phyloP scores from a whole-genome alignment of 129 eudicot species.

The Helianthus tuberosus region DNA sequence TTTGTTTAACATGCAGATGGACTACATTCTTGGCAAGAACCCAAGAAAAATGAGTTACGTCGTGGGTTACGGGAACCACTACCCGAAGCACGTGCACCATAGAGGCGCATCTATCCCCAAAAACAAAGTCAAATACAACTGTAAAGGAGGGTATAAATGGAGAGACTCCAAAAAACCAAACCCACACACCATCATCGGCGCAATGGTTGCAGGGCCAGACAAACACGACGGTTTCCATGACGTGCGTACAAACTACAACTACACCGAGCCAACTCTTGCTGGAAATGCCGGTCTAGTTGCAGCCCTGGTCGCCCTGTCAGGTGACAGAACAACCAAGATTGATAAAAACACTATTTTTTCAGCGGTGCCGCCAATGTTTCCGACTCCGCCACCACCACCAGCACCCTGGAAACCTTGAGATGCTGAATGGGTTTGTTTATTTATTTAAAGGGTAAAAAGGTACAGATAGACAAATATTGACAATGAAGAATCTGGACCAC shows the following conservation, averaged over 20 bases:
- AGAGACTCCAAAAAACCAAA: slow-evolving; percentile 68
- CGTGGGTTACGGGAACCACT: slow-evolving; percentile 75
- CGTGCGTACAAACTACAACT: slow-evolving; percentile 81
- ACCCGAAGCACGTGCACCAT: slow-evolving; percentile 88
- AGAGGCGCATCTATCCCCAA: slow-evolving; percentile 93
- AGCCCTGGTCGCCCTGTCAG: slow-evolving; percentile 80
- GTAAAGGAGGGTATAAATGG: slow-evolving; percentile 88
- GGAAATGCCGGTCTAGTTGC: slow-evolving; percentile 91
- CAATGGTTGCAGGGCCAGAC: slow-evolving; percentile 94
- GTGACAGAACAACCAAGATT: slow-evolving; percentile 44
- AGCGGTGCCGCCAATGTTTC: slow-evolving; percentile 81
- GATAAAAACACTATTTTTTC: slow-evolving; percentile 86
- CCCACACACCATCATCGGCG: slow-evolving; percentile 65
- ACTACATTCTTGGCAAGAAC: slow-evolving; percentile 87
- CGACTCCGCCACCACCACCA: slow-evolving; percentile 73
- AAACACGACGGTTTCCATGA: slow-evolving; percentile 71
- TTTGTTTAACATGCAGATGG: slow-evolving; percentile 49
- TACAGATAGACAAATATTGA: background rate
- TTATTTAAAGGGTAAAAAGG: slow-evolving; percentile 19
- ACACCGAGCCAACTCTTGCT: slow-evolving; percentile 84
- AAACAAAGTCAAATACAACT: slow-evolving; percentile 64
- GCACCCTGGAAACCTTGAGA: slow-evolving; percentile 72
- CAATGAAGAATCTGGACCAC: slow-evolving; percentile 7
- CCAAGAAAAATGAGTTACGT: slow-evolving; percentile 93
- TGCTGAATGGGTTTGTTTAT: background rate